Evolutionary conservation across 1,139 yeast genomes (phyloP).

Genomic region (Hemisphaericaspora xylanilytica): DNA sequence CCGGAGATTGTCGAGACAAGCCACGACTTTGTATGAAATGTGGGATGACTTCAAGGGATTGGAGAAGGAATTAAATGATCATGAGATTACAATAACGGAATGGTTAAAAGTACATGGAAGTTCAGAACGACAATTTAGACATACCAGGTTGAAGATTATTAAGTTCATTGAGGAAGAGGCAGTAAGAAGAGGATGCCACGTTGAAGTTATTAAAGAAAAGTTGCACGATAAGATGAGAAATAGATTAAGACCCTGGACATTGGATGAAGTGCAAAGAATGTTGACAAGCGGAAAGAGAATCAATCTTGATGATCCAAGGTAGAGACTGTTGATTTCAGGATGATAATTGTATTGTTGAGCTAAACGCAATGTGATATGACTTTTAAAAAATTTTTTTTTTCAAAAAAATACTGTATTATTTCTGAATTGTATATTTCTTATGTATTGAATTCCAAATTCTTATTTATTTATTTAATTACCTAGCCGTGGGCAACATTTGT

Average conservation of each 20-base stretch:
- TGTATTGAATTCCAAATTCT: not conserved
- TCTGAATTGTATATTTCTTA: too few species aligned
- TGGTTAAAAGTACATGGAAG: constrained; percentile 38
- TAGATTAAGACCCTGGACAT: constrained; percentile 35
- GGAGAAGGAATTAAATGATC: constrained; percentile 27
- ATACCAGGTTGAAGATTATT: constrained; percentile 33
- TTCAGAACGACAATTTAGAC: constrained; percentile 35
- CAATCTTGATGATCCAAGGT: constrained; percentile 22
- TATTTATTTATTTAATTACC: too few species aligned
- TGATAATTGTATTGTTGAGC: too few species aligned
- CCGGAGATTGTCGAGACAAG: constrained; percentile 32
- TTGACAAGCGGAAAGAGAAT: constrained; percentile 34
- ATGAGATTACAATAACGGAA: constrained; percentile 32
- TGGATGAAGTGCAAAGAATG: constrained; percentile 41
- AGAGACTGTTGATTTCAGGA: not conserved
- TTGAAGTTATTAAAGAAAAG: constrained; percentile 30
- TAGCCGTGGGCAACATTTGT: too few species aligned
- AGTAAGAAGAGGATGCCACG: constrained; percentile 18
- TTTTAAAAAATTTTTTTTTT: not conserved
- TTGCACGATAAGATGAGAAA: constrained; percentile 35
- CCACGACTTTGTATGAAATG: constrained; percentile 35
- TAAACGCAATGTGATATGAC: too few species aligned
- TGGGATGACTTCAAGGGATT: constrained; percentile 39
- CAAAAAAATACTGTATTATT: too few species aligned
- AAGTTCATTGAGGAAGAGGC: constrained; percentile 37